These are phyloP conservation scores for Canavalia ensiformis DNA, from an alignment of 306 rosid species.

Conservation along the genomic window DNA sequence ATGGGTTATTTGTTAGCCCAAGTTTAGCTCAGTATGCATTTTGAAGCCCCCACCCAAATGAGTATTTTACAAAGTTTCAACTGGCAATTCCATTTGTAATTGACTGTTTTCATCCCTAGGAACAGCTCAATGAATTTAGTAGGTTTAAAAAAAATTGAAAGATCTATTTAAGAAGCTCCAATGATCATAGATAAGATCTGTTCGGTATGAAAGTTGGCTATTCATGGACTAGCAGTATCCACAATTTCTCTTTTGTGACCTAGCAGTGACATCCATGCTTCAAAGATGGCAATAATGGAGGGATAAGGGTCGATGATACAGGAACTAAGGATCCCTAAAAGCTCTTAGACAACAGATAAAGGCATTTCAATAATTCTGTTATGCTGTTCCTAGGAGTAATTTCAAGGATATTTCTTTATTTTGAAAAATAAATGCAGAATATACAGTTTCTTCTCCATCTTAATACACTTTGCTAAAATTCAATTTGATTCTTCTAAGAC, in stretches of 20 bases:
- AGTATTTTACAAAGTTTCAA: too few species aligned
- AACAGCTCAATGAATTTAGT: not conserved
- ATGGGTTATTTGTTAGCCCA: too few species aligned
- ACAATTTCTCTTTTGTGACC: not conserved
- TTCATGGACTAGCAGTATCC: not conserved
- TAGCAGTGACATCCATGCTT: conserved; percentile 8
- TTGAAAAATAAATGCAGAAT: not conserved
- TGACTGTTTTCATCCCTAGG: not conserved
- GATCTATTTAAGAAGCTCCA: too few species aligned
- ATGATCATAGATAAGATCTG: too few species aligned
- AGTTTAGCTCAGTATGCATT: too few species aligned
- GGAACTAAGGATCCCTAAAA: conserved; percentile 24
- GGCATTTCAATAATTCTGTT: not conserved
- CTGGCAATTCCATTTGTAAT: too few species aligned
- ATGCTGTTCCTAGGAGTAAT: conserved; percentile 19
- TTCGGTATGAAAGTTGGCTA: not conserved
- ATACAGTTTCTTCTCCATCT: not conserved
- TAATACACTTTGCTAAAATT: not conserved
- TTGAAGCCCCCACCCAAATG: too few species aligned
- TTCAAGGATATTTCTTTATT: not conserved
- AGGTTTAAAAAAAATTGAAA: too few species aligned
- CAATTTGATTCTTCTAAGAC: conserved; percentile 27
- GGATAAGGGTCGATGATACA: conserved; percentile 11
- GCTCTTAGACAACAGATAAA: conserved; percentile 7
- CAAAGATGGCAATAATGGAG: conserved; percentile 32